Evolutionary conservation across 2,329 filamentous ascomycete species (phyloP), one percentile per base, ranked within the genome.

Genomic region (Sclerotinia glacialis): DNA sequence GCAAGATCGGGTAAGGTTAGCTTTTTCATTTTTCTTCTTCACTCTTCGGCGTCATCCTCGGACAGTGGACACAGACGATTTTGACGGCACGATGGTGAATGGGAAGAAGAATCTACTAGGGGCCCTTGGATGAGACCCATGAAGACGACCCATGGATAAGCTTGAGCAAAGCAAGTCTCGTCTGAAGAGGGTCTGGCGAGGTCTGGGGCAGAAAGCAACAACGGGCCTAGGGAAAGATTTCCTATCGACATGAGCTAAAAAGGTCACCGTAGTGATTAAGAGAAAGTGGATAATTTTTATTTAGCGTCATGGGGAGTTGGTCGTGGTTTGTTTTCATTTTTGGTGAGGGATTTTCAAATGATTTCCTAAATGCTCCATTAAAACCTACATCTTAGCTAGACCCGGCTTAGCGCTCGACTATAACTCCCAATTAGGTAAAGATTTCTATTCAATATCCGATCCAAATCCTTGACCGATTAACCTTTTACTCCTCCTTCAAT

Each of bases 11-110:
- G 63, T 50, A 65, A 66, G 64, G 46, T 40, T 44, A 18, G 14
- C 52, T 64, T 58, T 58, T 49, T 40, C 11, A 28, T 59, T 47
- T 65, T 65, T 59, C 52, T 47, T 47, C 52, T n/a, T 64, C 40
- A 28, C 62, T 42, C 42, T 47, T 65, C 63, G 63, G 63, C 63
- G 63, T 65, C 63, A 65, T 65, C 52, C 63, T 65, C 63, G 63
- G 53, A 65, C 40, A 58, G 52, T 58, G 31, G 31, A 59, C 63
- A 65, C 63, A 49, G 62, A 65, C 52, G 50, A 16, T 40, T 40
- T 59, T 65, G 52, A 47, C 52, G 63, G 52, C 63, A 59, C 58
- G 53, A 59, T 42, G 59, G 52, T 59, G 52, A 46, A 64, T 26
- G 34, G 40, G 26, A 42, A 34, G 37, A 34, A 9, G 21, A 46